These are phyloP conservation scores for Pseudocercospora pini-densiflorae DNA, from an alignment of 2,329 filamentous ascomycete species.

Conservation along the genomic window DNA sequence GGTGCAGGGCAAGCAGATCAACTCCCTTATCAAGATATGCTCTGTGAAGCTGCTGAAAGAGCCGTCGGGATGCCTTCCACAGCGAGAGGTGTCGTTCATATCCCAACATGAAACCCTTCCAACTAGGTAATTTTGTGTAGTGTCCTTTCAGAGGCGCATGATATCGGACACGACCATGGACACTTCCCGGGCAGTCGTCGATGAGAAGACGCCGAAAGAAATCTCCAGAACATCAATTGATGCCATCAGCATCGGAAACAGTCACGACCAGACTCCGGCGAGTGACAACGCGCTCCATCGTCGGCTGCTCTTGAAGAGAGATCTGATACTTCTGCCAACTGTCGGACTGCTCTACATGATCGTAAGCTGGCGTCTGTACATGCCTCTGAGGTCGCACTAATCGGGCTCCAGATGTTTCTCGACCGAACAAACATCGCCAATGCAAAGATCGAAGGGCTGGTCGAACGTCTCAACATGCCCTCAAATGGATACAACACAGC, in stretches of 20 bases:
- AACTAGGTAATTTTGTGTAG: no score
- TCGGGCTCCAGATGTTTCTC: conserved; percentile 14
- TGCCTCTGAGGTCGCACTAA: not conserved
- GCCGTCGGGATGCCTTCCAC: no score
- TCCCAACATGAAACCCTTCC: no score
- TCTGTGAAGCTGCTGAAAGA: no score
- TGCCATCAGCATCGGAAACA: conserved; percentile 13
- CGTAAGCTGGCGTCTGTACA: conserved; percentile 9
- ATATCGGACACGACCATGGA: no score
- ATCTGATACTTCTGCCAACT: conserved; percentile 13
- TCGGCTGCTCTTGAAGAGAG: conserved; percentile 13
- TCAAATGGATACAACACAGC: conserved; percentile 20
- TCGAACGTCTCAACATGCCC: conserved; percentile 12
- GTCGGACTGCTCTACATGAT: conserved; percentile 22
- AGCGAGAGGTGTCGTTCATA: no score
- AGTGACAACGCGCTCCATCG: conserved; percentile 6
- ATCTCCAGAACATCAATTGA: not conserved
- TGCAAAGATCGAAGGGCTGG: conserved; percentile 18
- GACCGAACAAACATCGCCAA: conserved; percentile 20
- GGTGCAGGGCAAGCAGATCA: not conserved
- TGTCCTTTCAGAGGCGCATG: no score
- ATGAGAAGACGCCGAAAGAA: not conserved
- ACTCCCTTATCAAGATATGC: no score
- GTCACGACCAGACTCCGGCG: not conserved
- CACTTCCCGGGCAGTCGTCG: not conserved